phyloP scores from a whole-genome alignment of 2,329 filamentous ascomycete species.

The Ramularia endophylla region DNA sequence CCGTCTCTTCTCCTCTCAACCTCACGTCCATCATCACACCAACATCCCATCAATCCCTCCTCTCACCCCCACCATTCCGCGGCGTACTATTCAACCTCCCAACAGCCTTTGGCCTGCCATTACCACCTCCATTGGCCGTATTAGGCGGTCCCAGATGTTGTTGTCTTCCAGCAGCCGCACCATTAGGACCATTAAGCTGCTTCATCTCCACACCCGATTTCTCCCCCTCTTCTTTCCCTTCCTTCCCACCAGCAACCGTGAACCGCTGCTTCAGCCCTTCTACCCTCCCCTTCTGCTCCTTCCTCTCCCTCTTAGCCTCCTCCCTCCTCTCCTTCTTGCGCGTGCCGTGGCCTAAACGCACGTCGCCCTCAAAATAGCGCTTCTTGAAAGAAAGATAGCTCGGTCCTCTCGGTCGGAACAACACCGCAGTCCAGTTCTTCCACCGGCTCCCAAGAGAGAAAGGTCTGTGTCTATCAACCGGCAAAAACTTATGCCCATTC shows the following conservation, averaged over 20 bases:
- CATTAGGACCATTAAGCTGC: conserved; percentile 22
- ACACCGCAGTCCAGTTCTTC: conserved; percentile 74
- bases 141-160: no score
- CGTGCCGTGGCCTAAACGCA: conserved; percentile 59
- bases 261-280: conserved; percentile 48
- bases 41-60: no score
- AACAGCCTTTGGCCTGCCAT: not conserved
- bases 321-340: conserved; percentile 8
- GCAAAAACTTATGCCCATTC: conserved; percentile 90
- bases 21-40: no score
- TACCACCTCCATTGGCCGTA: no score
- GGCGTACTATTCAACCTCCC: not conserved
- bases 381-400: conserved; percentile 86
- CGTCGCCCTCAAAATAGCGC: conserved; percentile 71
- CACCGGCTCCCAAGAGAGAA: conserved; percentile 70
- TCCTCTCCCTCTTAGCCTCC: conserved; percentile 5
- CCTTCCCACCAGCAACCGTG: conserved; percentile 10
- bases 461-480: conserved; percentile 83
- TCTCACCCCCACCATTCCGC: no score
- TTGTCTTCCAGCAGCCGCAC: not conserved
- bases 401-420: conserved; percentile 76
- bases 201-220: conserved; percentile 63
- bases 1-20: no score
- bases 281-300: conserved; percentile 38
- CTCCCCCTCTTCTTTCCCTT: conserved; percentile 10